Conservation (phyloP, 768 basidiomycete species). For the Lentinus brumalis region DNA sequence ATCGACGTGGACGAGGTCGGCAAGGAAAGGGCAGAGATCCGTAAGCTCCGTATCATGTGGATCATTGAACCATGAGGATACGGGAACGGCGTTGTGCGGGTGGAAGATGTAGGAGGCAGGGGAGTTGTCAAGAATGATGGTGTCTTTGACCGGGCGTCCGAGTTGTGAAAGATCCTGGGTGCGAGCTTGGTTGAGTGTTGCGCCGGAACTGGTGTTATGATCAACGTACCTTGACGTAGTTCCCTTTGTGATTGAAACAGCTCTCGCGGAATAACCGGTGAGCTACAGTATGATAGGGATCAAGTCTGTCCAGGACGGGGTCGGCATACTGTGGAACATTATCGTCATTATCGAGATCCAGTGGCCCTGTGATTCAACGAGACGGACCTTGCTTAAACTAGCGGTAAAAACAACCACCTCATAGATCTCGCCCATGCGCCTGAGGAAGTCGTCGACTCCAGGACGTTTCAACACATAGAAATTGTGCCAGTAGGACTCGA, state of each 20-base stretch:
- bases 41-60: slow-evolving; percentile 98
- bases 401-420: slow-evolving; percentile 99
- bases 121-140: slow-evolving; percentile 98
- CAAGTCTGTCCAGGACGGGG: slow-evolving; percentile 96
- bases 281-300: slow-evolving; percentile 86
- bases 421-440: slow-evolving; percentile 98
- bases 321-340: slow-evolving; percentile 80
- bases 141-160: slow-evolving; percentile 90
- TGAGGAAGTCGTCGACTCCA: slow-evolving; percentile 95
- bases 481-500: slow-evolving; percentile 97
- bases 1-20: slow-evolving; percentile 80
- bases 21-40: slow-evolving; percentile 91
- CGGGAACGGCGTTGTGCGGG: slow-evolving; percentile 97
- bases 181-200: background rate
- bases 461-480: slow-evolving; percentile 99
- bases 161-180: slow-evolving; percentile 94
- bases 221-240: slow-evolving; percentile 90
- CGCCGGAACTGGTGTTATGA: background rate
- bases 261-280: slow-evolving; percentile 97
- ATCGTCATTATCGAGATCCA: background rate
- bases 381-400: slow-evolving; percentile 88
- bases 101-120: slow-evolving; percentile 99
- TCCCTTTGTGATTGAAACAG: slow-evolving; percentile 98
- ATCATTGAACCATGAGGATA: slow-evolving; percentile 99
- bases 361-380: slow-evolving; percentile 3